These are phyloP conservation scores for Hypoxylon lienhwacheense DNA, from an alignment of 495 filamentous ascomycete species.

Conservation along the genomic window DNA sequence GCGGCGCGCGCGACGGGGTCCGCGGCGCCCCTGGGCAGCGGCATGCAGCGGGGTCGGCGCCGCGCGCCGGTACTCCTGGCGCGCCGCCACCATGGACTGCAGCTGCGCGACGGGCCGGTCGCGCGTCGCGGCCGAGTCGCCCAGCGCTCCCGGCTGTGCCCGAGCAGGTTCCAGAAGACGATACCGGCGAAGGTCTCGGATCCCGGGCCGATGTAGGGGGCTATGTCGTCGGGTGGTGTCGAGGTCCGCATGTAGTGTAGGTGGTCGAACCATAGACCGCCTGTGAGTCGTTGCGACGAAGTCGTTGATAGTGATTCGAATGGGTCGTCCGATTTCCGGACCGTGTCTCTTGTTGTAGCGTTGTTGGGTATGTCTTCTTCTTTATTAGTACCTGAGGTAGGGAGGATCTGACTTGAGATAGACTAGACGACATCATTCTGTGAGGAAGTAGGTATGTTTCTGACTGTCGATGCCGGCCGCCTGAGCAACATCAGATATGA, in stretches of 20 bases:
- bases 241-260: conserved; percentile 17
- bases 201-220: conserved; percentile 9
- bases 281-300: conserved; percentile 9
- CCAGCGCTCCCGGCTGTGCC: conserved; percentile 2
- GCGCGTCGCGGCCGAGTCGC: conserved; percentile 10
- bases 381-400: not conserved
- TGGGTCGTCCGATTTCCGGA: not conserved
- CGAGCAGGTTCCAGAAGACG: conserved; percentile 18
- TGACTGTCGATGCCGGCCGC: conserved; percentile 14
- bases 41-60: too few relatives aligned
- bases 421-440: not conserved
- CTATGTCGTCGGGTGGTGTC: conserved; percentile 17
- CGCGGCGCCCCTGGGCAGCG: too few relatives aligned
- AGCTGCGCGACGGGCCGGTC: conserved; percentile 7
- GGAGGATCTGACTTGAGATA: not conserved
- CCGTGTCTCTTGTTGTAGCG: not conserved
- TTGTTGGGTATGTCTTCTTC: conserved; percentile 12
- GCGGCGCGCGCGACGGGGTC: not conserved
- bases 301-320: not conserved
- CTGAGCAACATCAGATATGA: conserved; percentile 18
- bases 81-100: conserved; percentile 18
- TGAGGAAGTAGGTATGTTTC: not conserved
- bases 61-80: conserved; percentile 13
- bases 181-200: conserved; percentile 15
- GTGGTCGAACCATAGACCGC: conserved; percentile 17